These are phyloP conservation scores for Yarrowia porcina DNA, from an alignment of 805 yeast genomes.

Conservation along the genomic window DNA sequence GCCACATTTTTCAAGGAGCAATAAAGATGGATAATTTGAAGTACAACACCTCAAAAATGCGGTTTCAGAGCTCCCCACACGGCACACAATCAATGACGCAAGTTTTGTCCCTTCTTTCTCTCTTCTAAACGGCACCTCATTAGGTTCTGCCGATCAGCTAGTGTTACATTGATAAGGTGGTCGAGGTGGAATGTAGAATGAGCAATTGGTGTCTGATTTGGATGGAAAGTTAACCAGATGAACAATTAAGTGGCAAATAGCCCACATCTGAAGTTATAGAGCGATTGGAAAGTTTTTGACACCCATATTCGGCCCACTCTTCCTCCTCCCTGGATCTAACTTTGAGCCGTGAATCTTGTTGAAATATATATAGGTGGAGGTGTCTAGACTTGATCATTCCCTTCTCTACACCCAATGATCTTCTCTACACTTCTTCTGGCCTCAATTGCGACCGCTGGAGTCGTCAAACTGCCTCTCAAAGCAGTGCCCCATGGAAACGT, in stretches of 20 bases:
- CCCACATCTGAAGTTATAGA: too few species aligned
- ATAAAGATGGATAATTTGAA: too few species aligned
- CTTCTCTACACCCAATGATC: neutral
- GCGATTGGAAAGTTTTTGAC: too few species aligned
- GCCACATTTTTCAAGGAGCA: too few species aligned
- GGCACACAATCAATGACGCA: too few species aligned
- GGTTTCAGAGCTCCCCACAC: too few species aligned
- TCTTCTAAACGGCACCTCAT: neutral
- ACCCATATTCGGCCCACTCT: too few species aligned
- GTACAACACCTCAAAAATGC: too few species aligned
- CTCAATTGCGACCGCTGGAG: neutral
- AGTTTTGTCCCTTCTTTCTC: neutral
- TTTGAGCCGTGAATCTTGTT: neutral
- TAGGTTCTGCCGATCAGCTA: neutral
- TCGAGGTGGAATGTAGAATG: neutral
- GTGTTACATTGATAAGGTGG: slow-evolving; percentile 13
- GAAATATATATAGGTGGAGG: neutral
- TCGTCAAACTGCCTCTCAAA: neutral
- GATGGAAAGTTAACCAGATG: too few species aligned
- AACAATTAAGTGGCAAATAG: too few species aligned
- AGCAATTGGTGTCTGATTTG: neutral
- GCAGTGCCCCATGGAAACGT: neutral
- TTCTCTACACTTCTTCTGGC: neutral
- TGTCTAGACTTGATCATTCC: neutral
- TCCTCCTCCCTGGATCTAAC: too few species aligned